Evolutionary conservation across 305 asterid genomes (phyloP), one percentile per base, ranked within the genome.

Genomic region (Fraxinus floribunda): DNA sequence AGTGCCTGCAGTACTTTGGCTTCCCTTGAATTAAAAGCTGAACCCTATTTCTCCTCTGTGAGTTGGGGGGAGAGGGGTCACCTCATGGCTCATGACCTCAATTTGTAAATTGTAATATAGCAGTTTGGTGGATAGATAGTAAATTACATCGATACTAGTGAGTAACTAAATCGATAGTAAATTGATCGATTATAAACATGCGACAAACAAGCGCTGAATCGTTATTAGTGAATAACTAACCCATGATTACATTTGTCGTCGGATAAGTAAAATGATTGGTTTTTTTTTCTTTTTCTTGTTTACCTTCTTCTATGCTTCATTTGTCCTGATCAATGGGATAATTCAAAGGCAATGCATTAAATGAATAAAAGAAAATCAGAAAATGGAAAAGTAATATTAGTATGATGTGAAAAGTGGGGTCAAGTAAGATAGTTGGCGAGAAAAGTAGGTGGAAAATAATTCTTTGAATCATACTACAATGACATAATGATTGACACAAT

Each of bases 341-440:
- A 52, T 16, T 55, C 35, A 26, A 11, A 55, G 35, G 18, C 52
- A 74, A 76, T 62, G 9, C 29, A 20, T 55, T 55, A 38, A 26
- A 77, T 7, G 39, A 49, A 32, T 3, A 60, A 35, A 35, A 9
- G 5, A 1, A 22, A 75, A 0, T 11, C 8, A 39, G n/a, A 46
- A 29, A 36, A 36, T 10, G 22, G 20, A 13, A 73, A 66, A 70
- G 1, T 1, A 71, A 49, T 10, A 64, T 60, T 15, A 80, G 68
- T 71, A 83, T 74, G 79, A 72, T 55, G 15, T 86, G 60, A 86
- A 81, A 83, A 52, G 86, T 85, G 83, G 91, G 84, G 88, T 81
- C 87, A 85, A 88, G 41, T 34, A 55, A 24, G 76, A 60, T 34
- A 13, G 3, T 32, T 77, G 78, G 38, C 62, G 68, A 24, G 34